These are phyloP conservation scores for Oidiodendron maius DNA, from an alignment of 495 filamentous ascomycete genomes.

Conservation along the genomic window DNA sequence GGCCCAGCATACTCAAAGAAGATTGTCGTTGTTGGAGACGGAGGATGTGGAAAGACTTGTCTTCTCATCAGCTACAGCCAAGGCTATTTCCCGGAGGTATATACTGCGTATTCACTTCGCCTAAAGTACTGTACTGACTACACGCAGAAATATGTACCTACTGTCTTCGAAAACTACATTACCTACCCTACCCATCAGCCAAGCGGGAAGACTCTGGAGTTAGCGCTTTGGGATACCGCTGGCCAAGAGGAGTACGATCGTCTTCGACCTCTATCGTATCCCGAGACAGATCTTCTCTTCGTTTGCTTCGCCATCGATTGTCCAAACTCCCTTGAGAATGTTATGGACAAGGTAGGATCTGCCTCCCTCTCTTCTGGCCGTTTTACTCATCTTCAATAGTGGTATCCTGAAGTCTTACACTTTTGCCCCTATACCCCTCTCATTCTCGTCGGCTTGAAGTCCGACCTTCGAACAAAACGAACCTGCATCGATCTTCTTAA, in stretches of 20 bases:
- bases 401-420: constrained; percentile 98
- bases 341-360: constrained; percentile 85
- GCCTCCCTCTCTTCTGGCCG: neutral
- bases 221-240: constrained; percentile 97
- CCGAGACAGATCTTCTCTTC: constrained; percentile 94
- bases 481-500: constrained; percentile 97
- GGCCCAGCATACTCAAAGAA: constrained; percentile 95
- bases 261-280: constrained; percentile 90
- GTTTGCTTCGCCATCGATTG: constrained; percentile 99
- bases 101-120: no score
- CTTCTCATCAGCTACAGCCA: constrained; percentile 96
- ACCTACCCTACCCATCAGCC: constrained; percentile 83
- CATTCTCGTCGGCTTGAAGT: constrained; percentile 92
- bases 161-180: constrained; percentile 99
- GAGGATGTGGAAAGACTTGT: constrained; percentile 98
- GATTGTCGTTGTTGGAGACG: constrained; percentile 96
- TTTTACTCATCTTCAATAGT: constrained; percentile 43
- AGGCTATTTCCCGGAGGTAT: constrained; percentile 96
- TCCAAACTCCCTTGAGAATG: constrained; percentile 94
- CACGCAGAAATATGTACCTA: constrained; percentile 94
- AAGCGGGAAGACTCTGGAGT: constrained; percentile 87
- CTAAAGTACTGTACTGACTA: no score
- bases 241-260: constrained; percentile 99
- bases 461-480: constrained; percentile 88
- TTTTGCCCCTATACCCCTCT: constrained; percentile 97